A percentile compares a stretch with the other conserved stretches of the same genome.
phyloP scores from a whole-genome alignment of 2,329 filamentous ascomycete species.

The Fusarium sp. region DNA sequence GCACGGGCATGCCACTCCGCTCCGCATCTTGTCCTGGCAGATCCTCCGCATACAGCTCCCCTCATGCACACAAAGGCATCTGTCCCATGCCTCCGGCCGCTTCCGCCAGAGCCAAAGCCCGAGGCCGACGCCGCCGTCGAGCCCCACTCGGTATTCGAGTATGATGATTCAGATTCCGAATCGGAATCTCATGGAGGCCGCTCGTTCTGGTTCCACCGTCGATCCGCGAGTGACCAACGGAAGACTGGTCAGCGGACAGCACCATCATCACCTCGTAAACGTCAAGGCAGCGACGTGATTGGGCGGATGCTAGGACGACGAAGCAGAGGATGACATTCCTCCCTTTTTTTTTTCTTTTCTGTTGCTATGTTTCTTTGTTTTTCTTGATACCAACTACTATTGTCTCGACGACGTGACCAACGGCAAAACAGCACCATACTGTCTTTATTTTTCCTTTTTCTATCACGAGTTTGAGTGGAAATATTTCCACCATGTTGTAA shows the following conservation, averaged over 20 bases:
- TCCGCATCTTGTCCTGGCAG: slow-evolving; percentile 32
- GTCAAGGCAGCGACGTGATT: slow-evolving; percentile 48
- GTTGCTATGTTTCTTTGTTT: slow-evolving; percentile 14
- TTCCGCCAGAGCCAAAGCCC: slow-evolving; percentile 37
- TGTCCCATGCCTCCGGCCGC: slow-evolving; percentile 38
- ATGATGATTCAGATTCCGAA: slow-evolving; percentile 56
- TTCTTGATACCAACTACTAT: slow-evolving; percentile 36
- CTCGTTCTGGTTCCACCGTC: slow-evolving; percentile 55
- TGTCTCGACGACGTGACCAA: slow-evolving; percentile 37
- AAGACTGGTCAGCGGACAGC: slow-evolving; percentile 37
- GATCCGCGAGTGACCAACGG: slow-evolving; percentile 47
- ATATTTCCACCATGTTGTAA: slow-evolving; percentile 8
- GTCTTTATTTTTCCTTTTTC: background rate
- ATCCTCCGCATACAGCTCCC: slow-evolving; percentile 28
- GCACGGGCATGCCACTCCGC: slow-evolving; percentile 38
- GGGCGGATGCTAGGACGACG: slow-evolving; percentile 51
- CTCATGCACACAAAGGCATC: slow-evolving; percentile 44
- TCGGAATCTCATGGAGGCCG: slow-evolving; percentile 41
- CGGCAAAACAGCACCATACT: slow-evolving; percentile 8
- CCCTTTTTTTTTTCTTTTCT: background rate
- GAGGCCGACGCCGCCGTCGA: slow-evolving; percentile 16
- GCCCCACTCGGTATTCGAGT: slow-evolving; percentile 58
- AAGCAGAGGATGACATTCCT: slow-evolving; percentile 36
- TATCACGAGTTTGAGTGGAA: slow-evolving; percentile 18
- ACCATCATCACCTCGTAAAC: slow-evolving; percentile 43